Conservation (phyloP, 208 protist genomes). For the Trypanosoma platydactyli region DNA sequence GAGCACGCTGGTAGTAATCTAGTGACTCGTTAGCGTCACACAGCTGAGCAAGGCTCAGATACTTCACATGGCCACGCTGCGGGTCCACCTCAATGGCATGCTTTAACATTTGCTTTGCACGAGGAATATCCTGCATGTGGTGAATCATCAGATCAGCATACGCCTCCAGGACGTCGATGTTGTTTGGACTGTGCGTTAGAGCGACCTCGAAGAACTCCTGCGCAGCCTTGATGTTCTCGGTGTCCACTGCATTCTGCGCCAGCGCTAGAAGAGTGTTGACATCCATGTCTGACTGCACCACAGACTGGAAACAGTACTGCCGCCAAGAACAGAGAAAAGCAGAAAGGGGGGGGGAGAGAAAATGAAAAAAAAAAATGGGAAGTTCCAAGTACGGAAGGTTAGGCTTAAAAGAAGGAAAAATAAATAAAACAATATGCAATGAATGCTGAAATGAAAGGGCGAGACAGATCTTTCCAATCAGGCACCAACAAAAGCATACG, state of each 20-base stretch:
- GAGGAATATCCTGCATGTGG: slow-evolving; percentile 58
- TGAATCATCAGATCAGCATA: slow-evolving; percentile 93
- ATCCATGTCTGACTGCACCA: slow-evolving; percentile 47
- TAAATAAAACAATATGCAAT: not conserved
- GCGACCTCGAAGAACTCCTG: slow-evolving; percentile 88
- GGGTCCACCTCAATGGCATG: slow-evolving; percentile 87
- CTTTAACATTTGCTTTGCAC: slow-evolving; percentile 81
- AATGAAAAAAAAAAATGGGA: slow-evolving; percentile 6
- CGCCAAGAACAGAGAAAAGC: not conserved
- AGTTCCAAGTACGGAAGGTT: not conserved
- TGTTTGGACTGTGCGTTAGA: slow-evolving; percentile 68
- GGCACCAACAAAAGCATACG: not conserved
- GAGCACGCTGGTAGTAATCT: slow-evolving; percentile 78
- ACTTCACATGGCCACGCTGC: slow-evolving; percentile 85
- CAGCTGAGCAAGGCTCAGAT: slow-evolving; percentile 90
- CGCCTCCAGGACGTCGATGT: slow-evolving; percentile 89
- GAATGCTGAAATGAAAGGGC: not conserved
- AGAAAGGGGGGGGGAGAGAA: not conserved
- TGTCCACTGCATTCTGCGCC: slow-evolving; percentile 83
- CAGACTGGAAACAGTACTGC: not conserved
- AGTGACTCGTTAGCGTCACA: slow-evolving; percentile 75
- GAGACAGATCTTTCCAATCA: not conserved
- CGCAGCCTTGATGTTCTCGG: slow-evolving; percentile 79
- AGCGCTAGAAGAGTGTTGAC: slow-evolving; percentile 67
- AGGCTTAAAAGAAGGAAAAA: slow-evolving; percentile 2